Evolutionary conservation across 2,329 filamentous ascomycete genomes (phyloP).

Genomic region (Colletotrichum sp.): DNA sequence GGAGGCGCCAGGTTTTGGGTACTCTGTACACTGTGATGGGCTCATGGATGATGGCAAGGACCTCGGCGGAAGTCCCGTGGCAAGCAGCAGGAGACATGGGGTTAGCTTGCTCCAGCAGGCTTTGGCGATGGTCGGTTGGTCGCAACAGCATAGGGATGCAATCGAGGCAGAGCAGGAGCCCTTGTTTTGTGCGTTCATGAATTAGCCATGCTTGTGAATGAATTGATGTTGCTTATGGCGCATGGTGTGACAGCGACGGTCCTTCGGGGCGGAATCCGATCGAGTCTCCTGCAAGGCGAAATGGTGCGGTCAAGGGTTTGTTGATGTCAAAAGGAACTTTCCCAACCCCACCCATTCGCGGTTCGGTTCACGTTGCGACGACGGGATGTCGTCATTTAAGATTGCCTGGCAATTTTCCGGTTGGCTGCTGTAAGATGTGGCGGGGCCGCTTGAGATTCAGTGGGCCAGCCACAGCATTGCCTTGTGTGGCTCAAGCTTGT

Average conservation of each 20-base stretch:
- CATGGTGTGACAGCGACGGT: background rate
- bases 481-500: no score
- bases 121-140: background rate
- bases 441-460: background rate
- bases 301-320: background rate
- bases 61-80: background rate
- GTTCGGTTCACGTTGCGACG: background rate
- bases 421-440: background rate
- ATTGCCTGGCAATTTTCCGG: background rate
- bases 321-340: background rate
- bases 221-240: rapidly evolving
- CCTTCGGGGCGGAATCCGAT: background rate
- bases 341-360: background rate
- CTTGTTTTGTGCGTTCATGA: background rate
- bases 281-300: background rate
- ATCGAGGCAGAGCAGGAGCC: background rate
- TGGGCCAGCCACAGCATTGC: background rate
- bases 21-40: background rate
- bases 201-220: background rate
- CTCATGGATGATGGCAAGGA: background rate
- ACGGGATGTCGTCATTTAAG: background rate
- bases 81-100: background rate
- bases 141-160: background rate
- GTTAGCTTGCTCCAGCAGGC: background rate
- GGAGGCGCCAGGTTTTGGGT: background rate